Base-by-base conservation (phyloP, 352 stramenopile species). In the Pythium phragmiticola region DNA sequence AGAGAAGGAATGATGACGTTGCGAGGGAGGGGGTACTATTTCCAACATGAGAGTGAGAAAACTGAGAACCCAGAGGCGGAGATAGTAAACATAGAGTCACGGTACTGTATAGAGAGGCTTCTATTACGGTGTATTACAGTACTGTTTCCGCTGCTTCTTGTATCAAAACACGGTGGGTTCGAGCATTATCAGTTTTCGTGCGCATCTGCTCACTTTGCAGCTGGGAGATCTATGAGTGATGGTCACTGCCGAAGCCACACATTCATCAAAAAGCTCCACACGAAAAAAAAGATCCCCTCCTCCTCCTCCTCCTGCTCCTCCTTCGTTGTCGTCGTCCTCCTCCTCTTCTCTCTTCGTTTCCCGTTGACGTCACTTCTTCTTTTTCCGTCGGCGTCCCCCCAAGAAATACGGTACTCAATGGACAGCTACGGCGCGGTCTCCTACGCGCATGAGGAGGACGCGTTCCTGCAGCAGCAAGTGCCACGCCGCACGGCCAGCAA, bases 381-480 rank as follows among this genome's bases (percentile, higher is more conserved):
- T 54, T 30, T 62, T 62, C 42, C 43, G 6, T 30, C 26, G 26
- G 26, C 42, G 12, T 55, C 33, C 8, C 33, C 17, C 33, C 21
- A 13, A 23, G 19, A 53, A 9, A 43, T n/a, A 63, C n/a, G 37
- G 26, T 30, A 30, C 26, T 30, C 26, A 5, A 55, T 55, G 56
- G 46, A 55, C 56, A 48, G n/a, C 43, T 63, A 63, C 45, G 56
- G 56, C 17, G 37, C 56, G 11, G 56, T 63, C 43, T 28, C 17
- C 33, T 63, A 48, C 19, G 26, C 57, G 46, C 46, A 58, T 21
- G 57, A 65, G 26, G 47, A 65, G 36, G 58, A 65, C 46, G 49
- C 39, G 48, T 65, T 65, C 49, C 58, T 65, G 26, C 48, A 51
- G 26, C 48, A 51, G 54, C 41, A 23, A 7, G 53, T 28, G 17